phyloP scores from a whole-genome alignment of 2,329 filamentous ascomycete species.

The Bipolaris gigantea region DNA sequence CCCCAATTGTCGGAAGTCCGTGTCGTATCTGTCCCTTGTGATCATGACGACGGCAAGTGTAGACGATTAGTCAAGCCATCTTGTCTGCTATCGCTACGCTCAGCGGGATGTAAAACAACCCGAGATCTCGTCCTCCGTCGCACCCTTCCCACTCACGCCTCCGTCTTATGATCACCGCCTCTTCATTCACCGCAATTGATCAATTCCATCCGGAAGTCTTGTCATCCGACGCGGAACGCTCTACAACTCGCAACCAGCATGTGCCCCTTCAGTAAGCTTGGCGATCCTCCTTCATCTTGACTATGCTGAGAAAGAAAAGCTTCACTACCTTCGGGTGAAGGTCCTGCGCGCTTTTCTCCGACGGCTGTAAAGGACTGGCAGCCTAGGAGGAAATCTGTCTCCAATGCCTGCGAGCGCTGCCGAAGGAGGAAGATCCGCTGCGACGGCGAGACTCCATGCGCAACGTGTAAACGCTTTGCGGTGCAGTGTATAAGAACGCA shows the following conservation, averaged over 20 bases:
- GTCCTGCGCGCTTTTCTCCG: conserved; percentile 35
- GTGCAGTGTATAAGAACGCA: conserved; percentile 43
- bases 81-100: conserved; percentile 21
- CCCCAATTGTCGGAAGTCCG: conserved; percentile 31
- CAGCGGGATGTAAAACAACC: conserved; percentile 42
- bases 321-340: conserved; percentile 37
- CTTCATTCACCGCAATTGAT: conserved; percentile 18
- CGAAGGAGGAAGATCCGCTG: conserved; percentile 43
- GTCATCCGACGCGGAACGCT: conserved; percentile 36
- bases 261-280: conserved; percentile 42
- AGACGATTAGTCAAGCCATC: conserved; percentile 33
- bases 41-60: conserved; percentile 21
- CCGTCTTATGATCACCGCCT: conserved; percentile 24
- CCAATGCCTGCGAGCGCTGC: conserved; percentile 44
- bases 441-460: conserved; percentile 43
- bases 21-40: conserved; percentile 21
- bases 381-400: conserved; percentile 41
- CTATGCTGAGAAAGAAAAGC: conserved; percentile 25
- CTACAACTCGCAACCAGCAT: conserved; percentile 28
- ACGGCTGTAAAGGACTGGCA: conserved; percentile 41
- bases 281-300: neutral
- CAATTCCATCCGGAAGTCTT: conserved; percentile 25
- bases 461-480: conserved; percentile 44
- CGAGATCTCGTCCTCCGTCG: conserved; percentile 40
- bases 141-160: conserved; percentile 22